Conservation (phyloP, 78 protist species). For the Diacronema lutheri region DNA sequence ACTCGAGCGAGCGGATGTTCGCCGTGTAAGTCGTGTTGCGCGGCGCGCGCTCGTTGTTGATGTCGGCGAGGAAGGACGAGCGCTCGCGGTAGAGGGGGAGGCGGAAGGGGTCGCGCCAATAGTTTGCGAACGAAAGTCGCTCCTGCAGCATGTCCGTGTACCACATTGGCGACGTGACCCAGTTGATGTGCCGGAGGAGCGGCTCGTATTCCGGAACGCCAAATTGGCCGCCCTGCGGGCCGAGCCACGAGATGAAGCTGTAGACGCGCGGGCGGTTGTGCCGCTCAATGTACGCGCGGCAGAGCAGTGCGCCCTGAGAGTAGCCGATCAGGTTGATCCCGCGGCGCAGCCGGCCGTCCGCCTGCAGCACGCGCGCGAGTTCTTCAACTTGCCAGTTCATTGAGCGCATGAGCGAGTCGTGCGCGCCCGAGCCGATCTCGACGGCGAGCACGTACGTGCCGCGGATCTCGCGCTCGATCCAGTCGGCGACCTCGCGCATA, state of each 20-base stretch:
- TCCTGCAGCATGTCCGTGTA: not conserved
- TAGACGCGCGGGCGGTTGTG: not conserved
- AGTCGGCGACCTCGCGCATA: not conserved
- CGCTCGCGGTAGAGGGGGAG: not conserved
- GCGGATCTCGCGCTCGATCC: not conserved
- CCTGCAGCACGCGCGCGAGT: not conserved
- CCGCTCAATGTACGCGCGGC: not conserved
- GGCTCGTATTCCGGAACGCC: not conserved
- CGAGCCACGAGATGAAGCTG: not conserved
- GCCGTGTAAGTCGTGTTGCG: not conserved
- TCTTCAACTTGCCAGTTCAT: not conserved
- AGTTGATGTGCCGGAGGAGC: not conserved
- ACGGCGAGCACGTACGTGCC: not conserved
- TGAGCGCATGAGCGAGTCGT: not conserved
- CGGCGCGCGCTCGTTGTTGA: not conserved
- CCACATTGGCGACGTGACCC: not conserved
- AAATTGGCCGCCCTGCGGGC: not conserved
- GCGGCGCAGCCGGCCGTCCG: not conserved
- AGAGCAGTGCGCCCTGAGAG: slow-evolving; percentile 5
- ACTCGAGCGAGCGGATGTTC: not conserved
- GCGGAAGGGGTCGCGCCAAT: slow-evolving; percentile 11
- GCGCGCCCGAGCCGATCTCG: not conserved
- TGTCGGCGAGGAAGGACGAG: not conserved
- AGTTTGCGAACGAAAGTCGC: not conserved
- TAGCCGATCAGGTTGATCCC: slow-evolving; percentile 18